Evolutionary conservation across 2,329 filamentous ascomycete genomes (phyloP), one percentile per base, ranked within the genome.

Genomic region (Amylocarpus encephaloides): DNA sequence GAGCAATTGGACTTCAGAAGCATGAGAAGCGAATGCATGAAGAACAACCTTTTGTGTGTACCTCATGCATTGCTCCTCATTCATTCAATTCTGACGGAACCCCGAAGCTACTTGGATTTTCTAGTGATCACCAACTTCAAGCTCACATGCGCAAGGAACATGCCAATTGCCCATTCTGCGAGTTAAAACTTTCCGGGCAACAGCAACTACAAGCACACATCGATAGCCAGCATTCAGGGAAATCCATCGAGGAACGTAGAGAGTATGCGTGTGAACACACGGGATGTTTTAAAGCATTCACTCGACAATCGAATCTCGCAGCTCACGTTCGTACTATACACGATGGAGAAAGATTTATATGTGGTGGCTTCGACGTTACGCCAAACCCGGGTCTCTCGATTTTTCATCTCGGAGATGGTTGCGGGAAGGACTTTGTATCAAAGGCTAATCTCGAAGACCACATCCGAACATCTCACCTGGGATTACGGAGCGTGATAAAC

Each of bases 361-460:
- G 92, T 62, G 88, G 88, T 13, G 70, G 83, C 43, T 77, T 82
- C 10, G 80, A 85, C 58, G 70, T 90, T 1, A 72, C 70, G 7
- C 66, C 70, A 5, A 75, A 72, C n/a, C 72, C 73, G 6, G 80
- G 80, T 40, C 70, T 93, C 1, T 68, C 71, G 9, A 72, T 68
- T 5, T 95, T 89, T 85, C 73, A 79, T 50, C 77, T 75, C 18
- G 69, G 75, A 9, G 74, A 82, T 45, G 87, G 85, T 13, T 97
- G 92, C 63, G 86, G 85, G 2, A 79, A 82, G 53, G 77, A 78
- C 33, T 93, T 94, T 62, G 79, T 80, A 51, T 86, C 85, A 54
- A 95, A 94, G 67, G 77, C 80, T 15, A 82, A 82, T 29, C 76
- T 96, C 0, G 86, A 92, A 66, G 86, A 93, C 58, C 92, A 97